Percentiles rank a stretch among this genome's conserved stretches.
These are phyloP conservation scores for Escallonia rubra DNA, from an alignment of 129 eudicot genomes.

Conservation along the genomic window DNA sequence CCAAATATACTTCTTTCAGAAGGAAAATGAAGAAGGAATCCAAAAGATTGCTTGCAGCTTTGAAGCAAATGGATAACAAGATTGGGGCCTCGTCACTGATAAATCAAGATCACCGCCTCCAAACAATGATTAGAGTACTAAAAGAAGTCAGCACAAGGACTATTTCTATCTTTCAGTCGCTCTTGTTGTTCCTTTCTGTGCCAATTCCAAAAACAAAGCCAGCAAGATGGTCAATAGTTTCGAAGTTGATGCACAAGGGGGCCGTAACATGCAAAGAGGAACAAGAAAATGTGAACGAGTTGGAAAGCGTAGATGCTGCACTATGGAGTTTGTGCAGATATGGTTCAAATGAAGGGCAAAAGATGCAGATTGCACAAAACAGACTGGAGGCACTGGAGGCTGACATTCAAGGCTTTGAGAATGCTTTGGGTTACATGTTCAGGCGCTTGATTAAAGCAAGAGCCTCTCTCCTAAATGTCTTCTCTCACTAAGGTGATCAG, in stretches of 20 bases:
- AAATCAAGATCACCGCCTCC: constrained; percentile 35
- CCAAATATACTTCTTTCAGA: not conserved
- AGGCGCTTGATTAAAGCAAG: constrained; percentile 52
- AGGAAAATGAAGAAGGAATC: constrained; percentile 29
- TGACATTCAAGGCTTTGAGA: constrained; percentile 37
- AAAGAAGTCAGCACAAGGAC: constrained; percentile 43
- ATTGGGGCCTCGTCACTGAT: constrained; percentile 24
- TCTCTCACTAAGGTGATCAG: constrained; percentile 20
- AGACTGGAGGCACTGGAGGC: constrained; percentile 27
- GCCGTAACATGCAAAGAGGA: constrained; percentile 20
- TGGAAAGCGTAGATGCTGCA: constrained; percentile 19
- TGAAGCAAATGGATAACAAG: constrained; percentile 36
- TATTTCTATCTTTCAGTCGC: constrained; percentile 37
- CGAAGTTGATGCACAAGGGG: constrained; percentile 39
- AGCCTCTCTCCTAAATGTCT: constrained; percentile 41
- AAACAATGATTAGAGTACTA: constrained; percentile 40
- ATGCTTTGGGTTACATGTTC: constrained; percentile 41
- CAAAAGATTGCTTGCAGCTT: constrained; percentile 25
- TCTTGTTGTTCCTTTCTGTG: constrained; percentile 45
- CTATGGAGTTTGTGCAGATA: not conserved
- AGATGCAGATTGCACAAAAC: constrained; percentile 1
- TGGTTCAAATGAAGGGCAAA: not conserved
- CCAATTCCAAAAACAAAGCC: constrained; percentile 37
- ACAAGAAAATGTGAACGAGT: constrained; percentile 32
- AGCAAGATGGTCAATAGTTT: constrained; percentile 37